Base-by-base conservation (phyloP, 2,329 filamentous ascomycete species). In the Neospermospora avenae region DNA sequence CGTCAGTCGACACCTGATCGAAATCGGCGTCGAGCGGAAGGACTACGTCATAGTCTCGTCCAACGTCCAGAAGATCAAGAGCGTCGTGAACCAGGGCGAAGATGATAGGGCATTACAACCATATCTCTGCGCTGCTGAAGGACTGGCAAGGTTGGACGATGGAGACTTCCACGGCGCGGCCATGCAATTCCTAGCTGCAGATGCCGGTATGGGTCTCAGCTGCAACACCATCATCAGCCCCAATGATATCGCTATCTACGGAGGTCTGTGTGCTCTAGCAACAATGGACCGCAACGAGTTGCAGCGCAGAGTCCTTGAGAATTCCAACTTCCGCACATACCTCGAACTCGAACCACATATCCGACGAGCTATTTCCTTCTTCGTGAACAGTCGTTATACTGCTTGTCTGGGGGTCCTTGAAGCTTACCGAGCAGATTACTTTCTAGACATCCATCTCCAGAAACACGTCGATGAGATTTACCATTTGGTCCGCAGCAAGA, bases 311-410 rank as follows among this genome's bases (percentile, higher is more conserved):
- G 91, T 98, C 2, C 83, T 99, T 0, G 90, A 95, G 39, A 96
- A 91, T 71, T 78, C 79, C 35, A 79, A 81, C 11, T 99, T 99
- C 77, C 88, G 95, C 55, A 85, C 84, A 48, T 96, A 95, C 72
- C 83, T 99, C 14, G 95, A 98, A 73, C 82, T 96, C 0, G 95
- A 98, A 75, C 92, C 93, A 3, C 93, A 98, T 70, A 89, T 99
- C 63, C 90, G 95, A 65, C 93, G 93, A 60, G 93, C 95, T 13
- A 89, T 99, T 68, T 85, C 84, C 7, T 87, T 91, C 72, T 99
- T 97, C 77, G 91, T 93, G 68, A 91, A 89, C 67, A 91, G 91
- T 62, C 90, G 96, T 69, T 99, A 97, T 75, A 88, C 90, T 10
- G 84, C 84, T 45, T 98, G 93, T 73, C 80, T 99, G 46, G 82